phyloP scores from a whole-genome alignment of 208 protist species.

The Leishmania gerbilli region DNA sequence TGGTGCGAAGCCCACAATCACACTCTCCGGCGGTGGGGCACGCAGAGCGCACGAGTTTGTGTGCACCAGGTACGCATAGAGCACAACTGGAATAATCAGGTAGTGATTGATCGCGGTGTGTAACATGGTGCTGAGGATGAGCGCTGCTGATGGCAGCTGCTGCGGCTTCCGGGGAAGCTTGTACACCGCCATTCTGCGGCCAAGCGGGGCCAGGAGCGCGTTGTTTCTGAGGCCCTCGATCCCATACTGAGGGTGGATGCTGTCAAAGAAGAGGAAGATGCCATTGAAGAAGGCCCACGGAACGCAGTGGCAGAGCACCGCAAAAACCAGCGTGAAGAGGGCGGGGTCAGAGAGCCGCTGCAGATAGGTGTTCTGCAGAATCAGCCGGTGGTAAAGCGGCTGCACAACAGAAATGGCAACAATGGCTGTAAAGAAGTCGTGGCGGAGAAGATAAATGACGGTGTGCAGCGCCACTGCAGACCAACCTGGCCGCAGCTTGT shows the following conservation, averaged over 20 bases:
- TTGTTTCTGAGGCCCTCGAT: constrained; percentile 18
- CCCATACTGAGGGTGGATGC: constrained; percentile 31
- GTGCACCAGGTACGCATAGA: constrained; percentile 21
- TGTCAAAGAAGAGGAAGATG: constrained; percentile 48
- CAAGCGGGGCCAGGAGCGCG: constrained; percentile 28
- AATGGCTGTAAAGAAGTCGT: constrained; percentile 27
- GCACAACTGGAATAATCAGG: constrained; percentile 21
- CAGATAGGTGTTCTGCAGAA: constrained; percentile 24
- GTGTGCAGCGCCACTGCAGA: constrained; percentile 10
- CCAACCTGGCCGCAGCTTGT: constrained; percentile 33
- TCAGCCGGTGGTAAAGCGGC: constrained; percentile 32
- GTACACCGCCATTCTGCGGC: constrained; percentile 33
- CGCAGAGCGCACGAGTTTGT: constrained; percentile 14
- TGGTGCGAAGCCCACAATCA: constrained; percentile 29
- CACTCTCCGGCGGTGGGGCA: constrained; percentile 24
- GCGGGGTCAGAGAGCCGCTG: constrained; percentile 10
- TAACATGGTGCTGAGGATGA: constrained; percentile 27
- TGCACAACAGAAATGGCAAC: constrained; percentile 34
- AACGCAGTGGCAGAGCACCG: constrained; percentile 39
- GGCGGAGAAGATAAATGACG: constrained; percentile 35
- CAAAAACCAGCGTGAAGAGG: constrained; percentile 38
- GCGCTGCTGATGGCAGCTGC: constrained; percentile 30
- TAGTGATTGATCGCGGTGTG: constrained; percentile 35
- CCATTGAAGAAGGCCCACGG: constrained; percentile 44
- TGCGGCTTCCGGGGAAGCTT: constrained; percentile 34